Evolutionary conservation across 768 basidiomycete species (phyloP).

Genomic region (Chiua virens): DNA sequence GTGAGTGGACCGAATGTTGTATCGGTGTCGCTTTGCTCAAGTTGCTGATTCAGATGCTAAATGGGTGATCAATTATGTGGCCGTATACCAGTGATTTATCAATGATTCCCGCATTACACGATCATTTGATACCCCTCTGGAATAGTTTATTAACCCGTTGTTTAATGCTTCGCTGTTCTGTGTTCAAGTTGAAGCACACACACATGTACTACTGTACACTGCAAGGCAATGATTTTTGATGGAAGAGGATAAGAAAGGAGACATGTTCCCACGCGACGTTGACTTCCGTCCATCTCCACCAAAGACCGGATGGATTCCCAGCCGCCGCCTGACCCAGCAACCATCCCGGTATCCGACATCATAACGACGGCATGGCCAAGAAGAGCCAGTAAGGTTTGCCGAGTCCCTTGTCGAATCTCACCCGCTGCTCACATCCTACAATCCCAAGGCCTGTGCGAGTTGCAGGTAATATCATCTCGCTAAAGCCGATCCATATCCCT

Average conservation of each 20-base stretch:
- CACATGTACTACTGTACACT: too few relatives aligned
- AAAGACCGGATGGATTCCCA: conserved; percentile 35
- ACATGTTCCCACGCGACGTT: conserved; percentile 29
- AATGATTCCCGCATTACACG: background rate
- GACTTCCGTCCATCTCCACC: conserved; percentile 28
- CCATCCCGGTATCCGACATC: conserved; percentile 54
- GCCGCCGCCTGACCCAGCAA: conserved; percentile 33
- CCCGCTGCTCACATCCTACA: conserved; percentile 11
- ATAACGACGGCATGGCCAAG: conserved; percentile 47
- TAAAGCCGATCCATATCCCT: background rate
- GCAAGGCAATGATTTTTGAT: too few relatives aligned
- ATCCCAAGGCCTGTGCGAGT: conserved; percentile 52
- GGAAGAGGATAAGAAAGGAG: conserved; percentile 24
- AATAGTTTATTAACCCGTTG: background rate
- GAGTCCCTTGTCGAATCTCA: conserved; percentile 4
- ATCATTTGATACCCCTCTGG: too few relatives aligned
- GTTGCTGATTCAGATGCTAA: conserved; percentile 41
- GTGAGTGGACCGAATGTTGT: conserved; percentile 27
- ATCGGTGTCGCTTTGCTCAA: background rate
- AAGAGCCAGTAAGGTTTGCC: conserved; percentile 50
- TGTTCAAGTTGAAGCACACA: conserved; percentile 5
- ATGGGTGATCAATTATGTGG: conserved; percentile 58
- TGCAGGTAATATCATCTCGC: conserved; percentile 43
- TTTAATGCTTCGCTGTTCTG: conserved; percentile 6
- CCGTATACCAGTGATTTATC: conserved; percentile 44